phyloP scores from a whole-genome alignment of 208 protist species.

The Porcisia deanei region DNA sequence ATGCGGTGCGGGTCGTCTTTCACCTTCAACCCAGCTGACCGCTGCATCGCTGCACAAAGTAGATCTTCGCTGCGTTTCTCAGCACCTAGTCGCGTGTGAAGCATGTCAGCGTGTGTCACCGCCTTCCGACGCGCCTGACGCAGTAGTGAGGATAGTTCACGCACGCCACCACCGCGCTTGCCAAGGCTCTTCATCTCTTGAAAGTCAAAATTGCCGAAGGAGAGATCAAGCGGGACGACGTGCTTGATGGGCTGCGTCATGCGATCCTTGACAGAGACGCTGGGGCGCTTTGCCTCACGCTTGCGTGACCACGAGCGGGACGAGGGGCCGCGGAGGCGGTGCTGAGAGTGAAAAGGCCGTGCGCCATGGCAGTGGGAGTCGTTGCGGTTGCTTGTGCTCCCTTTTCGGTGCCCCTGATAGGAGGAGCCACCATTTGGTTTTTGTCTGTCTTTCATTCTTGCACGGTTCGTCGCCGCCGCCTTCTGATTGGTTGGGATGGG shows the following conservation, averaged over 20 bases:
- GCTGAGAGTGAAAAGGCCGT: slow-evolving; percentile 14
- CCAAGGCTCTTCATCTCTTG: slow-evolving; percentile 69
- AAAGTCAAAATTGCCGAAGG: slow-evolving; percentile 84
- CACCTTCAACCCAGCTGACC: slow-evolving; percentile 60
- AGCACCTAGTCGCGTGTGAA: slow-evolving; percentile 38
- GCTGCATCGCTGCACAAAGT: slow-evolving; percentile 57
- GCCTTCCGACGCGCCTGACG: slow-evolving; percentile 46
- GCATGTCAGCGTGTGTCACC: slow-evolving; percentile 39
- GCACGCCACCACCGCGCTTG: slow-evolving; percentile 74
- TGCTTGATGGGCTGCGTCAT: slow-evolving; percentile 29
- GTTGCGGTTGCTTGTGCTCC: slow-evolving; percentile 8
- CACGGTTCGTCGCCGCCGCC: background rate
- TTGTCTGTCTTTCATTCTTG: slow-evolving; percentile 3
- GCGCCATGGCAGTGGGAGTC: slow-evolving; percentile 2
- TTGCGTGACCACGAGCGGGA: slow-evolving; percentile 25
- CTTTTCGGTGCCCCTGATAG: background rate
- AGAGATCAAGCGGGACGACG: slow-evolving; percentile 61
- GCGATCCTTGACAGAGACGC: slow-evolving; percentile 12
- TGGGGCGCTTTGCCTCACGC: background rate
- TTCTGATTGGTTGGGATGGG: background rate
- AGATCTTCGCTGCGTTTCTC: slow-evolving; percentile 60
- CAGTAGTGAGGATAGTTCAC: slow-evolving; percentile 64
- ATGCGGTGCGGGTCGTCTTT: slow-evolving; percentile 75
- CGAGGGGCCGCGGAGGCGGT: slow-evolving; percentile 1
- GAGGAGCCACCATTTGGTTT: background rate